Percentiles rank a stretch among this genome's conserved stretches.
phyloP scores from a whole-genome alignment of 2,329 filamentous ascomycete genomes.

The Biscogniauxia mediterranea region DNA sequence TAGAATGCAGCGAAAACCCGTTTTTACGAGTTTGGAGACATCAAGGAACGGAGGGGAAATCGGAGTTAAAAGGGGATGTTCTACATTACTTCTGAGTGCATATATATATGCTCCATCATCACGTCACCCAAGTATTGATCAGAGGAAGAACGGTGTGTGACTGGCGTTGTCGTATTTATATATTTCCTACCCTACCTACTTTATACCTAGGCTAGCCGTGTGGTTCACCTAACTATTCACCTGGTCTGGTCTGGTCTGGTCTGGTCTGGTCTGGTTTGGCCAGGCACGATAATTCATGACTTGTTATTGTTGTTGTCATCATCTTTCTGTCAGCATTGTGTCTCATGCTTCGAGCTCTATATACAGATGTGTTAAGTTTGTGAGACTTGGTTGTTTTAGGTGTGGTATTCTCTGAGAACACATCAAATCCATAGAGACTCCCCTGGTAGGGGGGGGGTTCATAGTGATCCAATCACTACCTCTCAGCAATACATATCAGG shows the following conservation, averaged over 20 bases:
- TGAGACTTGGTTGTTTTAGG: too few relatives aligned
- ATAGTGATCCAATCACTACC: too few relatives aligned
- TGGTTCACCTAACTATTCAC: too few relatives aligned
- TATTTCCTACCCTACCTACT: neutral
- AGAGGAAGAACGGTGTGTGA: neutral
- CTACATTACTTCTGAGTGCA: neutral
- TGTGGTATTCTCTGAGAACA: too few relatives aligned
- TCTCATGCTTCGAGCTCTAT: neutral
- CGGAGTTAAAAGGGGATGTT: neutral
- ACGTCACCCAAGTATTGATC: neutral
- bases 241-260: too few relatives aligned
- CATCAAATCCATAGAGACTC: too few relatives aligned
- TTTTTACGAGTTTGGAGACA: neutral
- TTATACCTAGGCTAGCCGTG: too few relatives aligned
- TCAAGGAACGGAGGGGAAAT: neutral
- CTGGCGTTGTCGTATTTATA: neutral
- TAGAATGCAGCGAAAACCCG: neutral
- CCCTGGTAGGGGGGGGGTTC: too few relatives aligned
- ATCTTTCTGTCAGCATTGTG: neutral
- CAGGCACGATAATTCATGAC: slow-evolving; percentile 16
- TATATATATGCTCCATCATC: neutral
- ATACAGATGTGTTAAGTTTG: too few relatives aligned
- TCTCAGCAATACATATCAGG: too few relatives aligned
- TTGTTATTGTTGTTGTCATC: neutral
- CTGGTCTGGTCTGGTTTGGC: neutral